Evolutionary conservation across 768 basidiomycete species (phyloP).

Genomic region (Baorangia bicolor): DNA sequence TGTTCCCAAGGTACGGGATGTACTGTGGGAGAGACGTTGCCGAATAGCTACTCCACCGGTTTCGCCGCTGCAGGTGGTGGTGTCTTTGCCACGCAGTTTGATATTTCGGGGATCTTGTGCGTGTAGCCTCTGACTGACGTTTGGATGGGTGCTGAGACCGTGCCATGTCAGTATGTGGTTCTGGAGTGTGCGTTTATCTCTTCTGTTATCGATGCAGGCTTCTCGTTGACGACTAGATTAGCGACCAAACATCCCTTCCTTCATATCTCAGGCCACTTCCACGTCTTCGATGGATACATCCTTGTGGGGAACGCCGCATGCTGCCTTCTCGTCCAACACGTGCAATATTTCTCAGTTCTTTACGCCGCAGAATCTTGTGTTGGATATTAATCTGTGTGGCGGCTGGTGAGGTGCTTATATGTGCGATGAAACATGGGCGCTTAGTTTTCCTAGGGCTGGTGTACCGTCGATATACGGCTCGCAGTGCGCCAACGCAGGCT

Average conservation of each 20-base stretch:
- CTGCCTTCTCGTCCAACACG: constrained; percentile 38
- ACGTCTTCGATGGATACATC: constrained; percentile 37
- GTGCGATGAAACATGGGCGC: neutral
- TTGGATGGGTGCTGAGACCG: constrained; percentile 1
- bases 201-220: neutral
- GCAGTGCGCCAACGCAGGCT: constrained; percentile 39
- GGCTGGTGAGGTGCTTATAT: constrained; percentile 36
- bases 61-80: constrained; percentile 48
- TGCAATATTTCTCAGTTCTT: constrained; percentile 49
- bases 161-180: constrained; percentile 43
- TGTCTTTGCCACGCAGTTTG: constrained; percentile 70
- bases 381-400: constrained; percentile 58
- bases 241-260: constrained; percentile 39
- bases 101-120: constrained; percentile 51
- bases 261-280: constrained; percentile 32
- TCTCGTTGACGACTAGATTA: constrained; percentile 21
- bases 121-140: constrained; percentile 16
- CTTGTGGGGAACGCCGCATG: constrained; percentile 47
- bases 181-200: constrained; percentile 40
- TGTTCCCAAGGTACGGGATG: constrained; percentile 30
- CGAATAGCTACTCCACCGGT: constrained; percentile 25
- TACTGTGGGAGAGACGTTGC: constrained; percentile 29
- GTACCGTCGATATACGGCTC: constrained; percentile 39
- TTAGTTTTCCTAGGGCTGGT: constrained; percentile 45
- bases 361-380: constrained; percentile 47